phyloP scores from a whole-genome alignment of 257 asterid genomes.

The Rubia yunnanensis region DNA sequence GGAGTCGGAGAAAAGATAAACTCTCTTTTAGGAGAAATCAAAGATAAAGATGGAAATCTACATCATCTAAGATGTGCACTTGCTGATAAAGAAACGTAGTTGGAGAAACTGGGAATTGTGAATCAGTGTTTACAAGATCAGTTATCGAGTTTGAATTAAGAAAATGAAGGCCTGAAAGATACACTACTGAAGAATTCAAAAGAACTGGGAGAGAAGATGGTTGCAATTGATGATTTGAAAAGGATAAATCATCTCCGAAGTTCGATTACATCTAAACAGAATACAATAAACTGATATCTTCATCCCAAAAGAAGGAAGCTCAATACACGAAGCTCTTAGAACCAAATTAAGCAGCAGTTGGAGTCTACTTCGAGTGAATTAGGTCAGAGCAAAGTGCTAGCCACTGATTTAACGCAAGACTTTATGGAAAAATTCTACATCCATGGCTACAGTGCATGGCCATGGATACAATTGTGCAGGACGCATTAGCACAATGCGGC shows the following conservation, averaged over 20 bases:
- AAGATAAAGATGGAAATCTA: slow-evolving; percentile 44
- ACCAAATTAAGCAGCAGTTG: slow-evolving; percentile 46
- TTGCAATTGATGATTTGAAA: slow-evolving; percentile 31
- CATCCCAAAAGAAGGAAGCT: slow-evolving; percentile 39
- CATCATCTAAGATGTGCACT: slow-evolving; percentile 24
- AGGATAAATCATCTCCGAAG: slow-evolving; percentile 31
- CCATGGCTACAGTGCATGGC: too few relatives aligned
- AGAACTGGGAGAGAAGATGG: slow-evolving; percentile 47
- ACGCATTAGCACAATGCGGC: too few relatives aligned
- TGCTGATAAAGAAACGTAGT: slow-evolving; percentile 41
- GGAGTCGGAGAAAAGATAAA: slow-evolving; percentile 42
- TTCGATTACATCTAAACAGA: slow-evolving; percentile 32
- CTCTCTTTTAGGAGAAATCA: slow-evolving; percentile 46
- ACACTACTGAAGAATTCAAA: slow-evolving; percentile 30
- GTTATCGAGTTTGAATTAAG: slow-evolving; percentile 30
- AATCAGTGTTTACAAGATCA: slow-evolving; percentile 41
- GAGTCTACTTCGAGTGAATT: slow-evolving; percentile 32
- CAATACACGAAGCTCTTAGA: slow-evolving; percentile 42
- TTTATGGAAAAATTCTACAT: too few relatives aligned
- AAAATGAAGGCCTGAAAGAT: slow-evolving; percentile 36
- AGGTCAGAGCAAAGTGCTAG: slow-evolving; percentile 20
- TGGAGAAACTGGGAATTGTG: slow-evolving; percentile 21
- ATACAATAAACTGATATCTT: slow-evolving; percentile 35
- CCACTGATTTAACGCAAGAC: slow-evolving; percentile 46
- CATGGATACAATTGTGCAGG: too few relatives aligned